Evolutionary conservation across 1,284 basidiomycete genomes (phyloP).

Genomic region (Fomitopsis pinicola): DNA sequence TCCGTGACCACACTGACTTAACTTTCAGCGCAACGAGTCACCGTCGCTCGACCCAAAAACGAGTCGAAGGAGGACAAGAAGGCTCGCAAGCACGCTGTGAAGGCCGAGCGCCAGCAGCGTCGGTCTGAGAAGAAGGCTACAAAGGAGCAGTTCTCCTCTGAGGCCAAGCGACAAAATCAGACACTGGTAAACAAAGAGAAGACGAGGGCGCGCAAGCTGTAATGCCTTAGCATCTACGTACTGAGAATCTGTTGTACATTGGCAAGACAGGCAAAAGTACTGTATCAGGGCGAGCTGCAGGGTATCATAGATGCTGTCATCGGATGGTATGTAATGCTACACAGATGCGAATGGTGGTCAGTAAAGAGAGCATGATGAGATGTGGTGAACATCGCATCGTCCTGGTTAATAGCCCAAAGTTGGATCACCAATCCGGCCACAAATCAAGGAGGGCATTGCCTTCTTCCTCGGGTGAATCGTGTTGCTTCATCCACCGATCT

Average conservation of each 20-base stretch:
- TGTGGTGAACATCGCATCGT: not conserved
- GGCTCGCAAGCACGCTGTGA: conserved; percentile 84
- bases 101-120: conserved; percentile 73
- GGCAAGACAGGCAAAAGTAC: not conserved
- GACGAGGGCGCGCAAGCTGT: conserved; percentile 29
- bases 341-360: not conserved
- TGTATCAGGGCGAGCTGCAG: not conserved
- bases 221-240: conserved; percentile 5
- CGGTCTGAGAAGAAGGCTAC: conserved; percentile 79
- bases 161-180: conserved; percentile 71
- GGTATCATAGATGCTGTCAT: conserved; percentile 12
- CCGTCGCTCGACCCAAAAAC: conserved; percentile 66
- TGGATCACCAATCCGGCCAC: conserved; percentile 46
- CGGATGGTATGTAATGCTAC: not conserved
- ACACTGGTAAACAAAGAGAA: conserved; percentile 43
- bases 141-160: conserved; percentile 72
- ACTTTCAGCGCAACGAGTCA: conserved; percentile 33
- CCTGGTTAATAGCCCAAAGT: not conserved
- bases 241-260: not conserved
- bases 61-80: conserved; percentile 88
- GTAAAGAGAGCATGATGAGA: not conserved
- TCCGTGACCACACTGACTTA: not conserved
- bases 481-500: conserved; percentile 85
- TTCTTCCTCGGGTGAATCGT: conserved; percentile 72
- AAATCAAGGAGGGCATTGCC: conserved; percentile 47